phyloP scores from a whole-genome alignment of 1,139 yeast genomes.

The Candida buenavistaensis region DNA sequence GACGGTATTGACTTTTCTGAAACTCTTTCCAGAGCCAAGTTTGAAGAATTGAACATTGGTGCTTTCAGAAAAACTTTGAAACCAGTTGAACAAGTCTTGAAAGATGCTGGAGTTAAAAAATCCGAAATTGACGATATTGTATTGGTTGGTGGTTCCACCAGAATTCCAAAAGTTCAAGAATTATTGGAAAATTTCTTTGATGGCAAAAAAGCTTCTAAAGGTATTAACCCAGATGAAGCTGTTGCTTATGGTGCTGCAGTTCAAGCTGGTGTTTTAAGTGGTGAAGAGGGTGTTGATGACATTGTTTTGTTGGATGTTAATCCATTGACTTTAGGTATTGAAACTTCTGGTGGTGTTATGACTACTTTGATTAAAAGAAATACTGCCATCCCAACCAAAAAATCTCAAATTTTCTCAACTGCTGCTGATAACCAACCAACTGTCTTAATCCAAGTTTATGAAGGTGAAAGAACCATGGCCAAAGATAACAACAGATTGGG shows the following conservation, averaged over 20 bases:
- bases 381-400: constrained; percentile 50
- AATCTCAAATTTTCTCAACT: constrained; percentile 48
- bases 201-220: constrained; percentile 93
- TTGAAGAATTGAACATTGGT: constrained; percentile 88
- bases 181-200: constrained; percentile 82
- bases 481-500: constrained; percentile 48
- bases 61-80: constrained; percentile 85
- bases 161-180: constrained; percentile 97
- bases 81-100: constrained; percentile 91
- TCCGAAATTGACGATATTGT: constrained; percentile 88
- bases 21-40: constrained; percentile 90
- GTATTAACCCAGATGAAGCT: constrained; percentile 88
- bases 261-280: constrained; percentile 93
- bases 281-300: constrained; percentile 56
- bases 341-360: constrained; percentile 52
- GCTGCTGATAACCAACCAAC: constrained; percentile 52
- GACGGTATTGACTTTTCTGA: constrained; percentile 96
- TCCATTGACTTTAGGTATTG: constrained; percentile 51
- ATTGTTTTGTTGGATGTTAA: constrained; percentile 50
- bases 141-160: constrained; percentile 95
- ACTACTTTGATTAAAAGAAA: constrained; percentile 49
- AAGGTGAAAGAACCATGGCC: constrained; percentile 50
- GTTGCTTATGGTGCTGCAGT: constrained; percentile 59
- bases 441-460: constrained; percentile 47
- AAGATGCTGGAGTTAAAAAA: constrained; percentile 83